Base-by-base conservation (phyloP, 2,329 filamentous ascomycete species). In the Whalleya microplaca region DNA sequence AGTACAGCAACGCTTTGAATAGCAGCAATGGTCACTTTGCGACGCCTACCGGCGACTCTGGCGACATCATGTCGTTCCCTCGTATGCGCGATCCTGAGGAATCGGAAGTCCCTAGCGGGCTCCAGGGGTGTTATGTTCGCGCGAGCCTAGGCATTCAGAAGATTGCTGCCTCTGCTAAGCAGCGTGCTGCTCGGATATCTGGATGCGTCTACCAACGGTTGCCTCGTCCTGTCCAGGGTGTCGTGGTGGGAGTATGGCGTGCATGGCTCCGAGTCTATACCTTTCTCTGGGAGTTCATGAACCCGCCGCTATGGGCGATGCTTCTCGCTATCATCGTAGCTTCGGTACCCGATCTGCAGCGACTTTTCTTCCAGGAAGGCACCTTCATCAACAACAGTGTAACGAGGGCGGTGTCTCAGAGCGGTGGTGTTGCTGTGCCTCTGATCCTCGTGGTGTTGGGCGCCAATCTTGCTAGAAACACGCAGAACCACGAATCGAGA, bases 241-340 rank as follows among this genome's bases (percentile, higher is more conserved):
- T 60, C 0, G 61, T 80, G 14, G 56, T 65, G 2, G 66, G 66
- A 42, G 14, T 75, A 7, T 67, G 71, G 47, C 63, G 55, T 10
- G 64, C 76, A 18, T 76, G 72, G 44, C 72, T 66, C 65, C 73
- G 83, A 72, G 60, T 91, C 65, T 75, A 84, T 64, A 76, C 75
- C 47, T 92, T 92, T 50, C 72, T 93, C 12, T 95, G 90, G 90
- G 89, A 90, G 46, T 96, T 97, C 73, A 98, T 99, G 94, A 98
- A 98, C 75, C 94, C 95, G 42, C 95, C 95, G 0, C 86, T 99
- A 21, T 98, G 93, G 92, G 93, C 95, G 27, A 98, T 99, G 95
- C 78, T 98, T 32, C 79, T 87, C 41, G 91, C 95, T n/a, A 88
- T 98, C 45, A 76, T 96, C 48, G 90, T 99, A 5, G 95, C 95